Base-by-base conservation (phyloP, 2,329 filamentous ascomycete species). In the Rhinocladiella similis region DNA sequence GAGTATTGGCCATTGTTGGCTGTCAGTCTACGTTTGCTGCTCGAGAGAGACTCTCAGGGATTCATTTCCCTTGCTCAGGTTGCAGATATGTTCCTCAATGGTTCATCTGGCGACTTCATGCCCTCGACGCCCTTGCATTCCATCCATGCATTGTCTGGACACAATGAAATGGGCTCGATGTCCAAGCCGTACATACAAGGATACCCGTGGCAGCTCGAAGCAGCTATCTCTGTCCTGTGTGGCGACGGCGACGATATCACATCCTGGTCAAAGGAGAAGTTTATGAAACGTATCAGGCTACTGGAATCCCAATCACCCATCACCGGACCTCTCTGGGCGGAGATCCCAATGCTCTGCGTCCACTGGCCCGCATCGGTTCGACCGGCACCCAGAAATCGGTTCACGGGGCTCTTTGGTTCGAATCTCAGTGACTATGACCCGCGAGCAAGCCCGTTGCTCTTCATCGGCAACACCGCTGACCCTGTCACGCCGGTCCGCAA, bases 401-500 rank as follows among this genome's bases (percentile, higher is more conserved):
- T 73, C 39, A 54, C 63, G n/a, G 73, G 74, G 65, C 68, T 54
- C 46, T 62, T 61, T 35, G 13, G 53, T n/a, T 63, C 62, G 19
- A 62, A 63, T 20, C 53, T 61, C 14, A 43, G 50, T 13, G 57
- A 64, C 29, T 64, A 65, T 35, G 54, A 62, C 18, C 64, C 65
- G 41, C 62, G 61, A n/a, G 66, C 57, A 4, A 63, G 65, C n/a
- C 83, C 83, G 0, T 71, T 86, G 29, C 73, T 86, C 5, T 81
- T 84, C 65, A 70, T 85, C 12, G 79, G 78, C 35, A 85, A 82
- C 63, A 80, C 77, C 0, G 73, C 80, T 13, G 83, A 86, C 54
- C 84, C 84, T 0, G 80, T 86, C 1, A 86, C 83, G 0, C 83
- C 83, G 2, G 68, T 85, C 47, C 56, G 61, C 18, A 72, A 67